A percentile compares a stretch with the other conserved stretches of the same genome.
phyloP scores from a whole-genome alignment of 139 green algal genomes.

The Chlorella ohadii region DNA sequence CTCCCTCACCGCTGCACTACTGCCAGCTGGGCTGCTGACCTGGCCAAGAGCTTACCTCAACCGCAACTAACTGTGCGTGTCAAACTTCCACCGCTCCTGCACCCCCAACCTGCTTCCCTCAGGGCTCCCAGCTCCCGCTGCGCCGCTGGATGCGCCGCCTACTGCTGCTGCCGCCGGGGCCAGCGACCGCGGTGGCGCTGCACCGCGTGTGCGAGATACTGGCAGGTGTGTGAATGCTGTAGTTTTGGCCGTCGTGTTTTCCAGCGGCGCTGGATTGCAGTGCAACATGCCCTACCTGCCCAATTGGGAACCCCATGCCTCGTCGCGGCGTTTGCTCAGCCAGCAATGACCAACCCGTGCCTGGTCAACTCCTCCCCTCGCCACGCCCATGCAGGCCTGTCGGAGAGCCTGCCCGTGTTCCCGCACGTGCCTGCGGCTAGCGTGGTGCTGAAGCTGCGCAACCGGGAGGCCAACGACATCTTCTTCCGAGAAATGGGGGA shows the following conservation, averaged over 20 bases:
- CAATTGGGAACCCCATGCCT: too few relatives aligned
- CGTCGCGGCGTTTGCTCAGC: too few relatives aligned
- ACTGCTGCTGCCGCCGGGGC: constrained; percentile 67
- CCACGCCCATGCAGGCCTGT: constrained; percentile 18
- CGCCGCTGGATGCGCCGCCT: constrained; percentile 55
- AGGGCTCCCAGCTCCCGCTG: constrained; percentile 4
- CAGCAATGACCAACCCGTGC: not conserved
- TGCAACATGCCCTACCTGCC: too few relatives aligned
- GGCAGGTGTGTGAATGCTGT: constrained; percentile 11
- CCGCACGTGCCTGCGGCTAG: constrained; percentile 30
- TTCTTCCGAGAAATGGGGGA: constrained; percentile 52
- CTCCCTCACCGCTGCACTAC: too few relatives aligned
- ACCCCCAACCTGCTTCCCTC: not conserved
- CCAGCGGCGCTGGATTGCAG: too few relatives aligned
- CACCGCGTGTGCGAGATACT: constrained; percentile 39
- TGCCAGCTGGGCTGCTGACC: too few relatives aligned
- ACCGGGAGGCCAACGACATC: constrained; percentile 47
- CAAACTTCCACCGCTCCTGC: too few relatives aligned
- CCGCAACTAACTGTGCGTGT: too few relatives aligned
- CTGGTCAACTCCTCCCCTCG: not conserved
- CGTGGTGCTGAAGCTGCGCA: constrained; percentile 58
- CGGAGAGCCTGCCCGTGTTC: constrained; percentile 44
- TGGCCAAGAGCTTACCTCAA: too few relatives aligned
- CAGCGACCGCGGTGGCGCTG: constrained; percentile 39
- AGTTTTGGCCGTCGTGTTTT: not conserved